phyloP scores from a whole-genome alignment of 1,139 yeast genomes.

The Yarrowia galli region DNA sequence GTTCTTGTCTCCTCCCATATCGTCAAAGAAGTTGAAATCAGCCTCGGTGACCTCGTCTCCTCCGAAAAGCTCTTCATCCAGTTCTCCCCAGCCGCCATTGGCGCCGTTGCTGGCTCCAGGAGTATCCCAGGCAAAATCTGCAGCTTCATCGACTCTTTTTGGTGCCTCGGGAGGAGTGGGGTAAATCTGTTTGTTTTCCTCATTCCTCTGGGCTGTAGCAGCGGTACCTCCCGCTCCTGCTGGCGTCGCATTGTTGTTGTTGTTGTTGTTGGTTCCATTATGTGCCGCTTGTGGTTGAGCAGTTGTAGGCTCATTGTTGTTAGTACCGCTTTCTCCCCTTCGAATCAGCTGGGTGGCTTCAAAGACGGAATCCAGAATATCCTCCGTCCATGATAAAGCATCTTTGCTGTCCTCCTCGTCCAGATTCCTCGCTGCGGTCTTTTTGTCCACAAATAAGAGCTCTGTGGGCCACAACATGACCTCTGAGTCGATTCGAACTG shows the following conservation, averaged over 20 bases:
- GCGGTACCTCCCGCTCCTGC: not conserved
- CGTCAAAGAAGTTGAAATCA: constrained; percentile 56
- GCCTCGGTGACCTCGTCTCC: constrained; percentile 54
- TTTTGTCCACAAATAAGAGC: constrained; percentile 39
- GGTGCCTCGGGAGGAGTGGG: constrained; percentile 53
- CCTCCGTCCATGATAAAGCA: constrained; percentile 60
- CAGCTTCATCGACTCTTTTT: constrained; percentile 44
- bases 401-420: not conserved
- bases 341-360: constrained; percentile 64
- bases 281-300: not conserved
- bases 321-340: constrained; percentile 42
- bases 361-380: constrained; percentile 59
- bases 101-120: constrained; percentile 43
- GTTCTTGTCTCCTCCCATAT: constrained; percentile 41
- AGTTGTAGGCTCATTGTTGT: not conserved
- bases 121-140: constrained; percentile 43
- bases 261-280: constrained; percentile 2
- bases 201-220: constrained; percentile 33
- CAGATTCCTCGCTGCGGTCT: constrained; percentile 62
- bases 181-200: constrained; percentile 44
- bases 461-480: constrained; percentile 39
- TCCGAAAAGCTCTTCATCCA: constrained; percentile 56
- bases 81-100: constrained; percentile 50
- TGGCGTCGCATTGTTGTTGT: not conserved
- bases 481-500: not conserved